Percentiles rank a stretch among this genome's conserved stretches.
These are phyloP conservation scores for Calonectria henricotiae DNA, from an alignment of 2,329 filamentous ascomycete genomes.

Conservation along the genomic window DNA sequence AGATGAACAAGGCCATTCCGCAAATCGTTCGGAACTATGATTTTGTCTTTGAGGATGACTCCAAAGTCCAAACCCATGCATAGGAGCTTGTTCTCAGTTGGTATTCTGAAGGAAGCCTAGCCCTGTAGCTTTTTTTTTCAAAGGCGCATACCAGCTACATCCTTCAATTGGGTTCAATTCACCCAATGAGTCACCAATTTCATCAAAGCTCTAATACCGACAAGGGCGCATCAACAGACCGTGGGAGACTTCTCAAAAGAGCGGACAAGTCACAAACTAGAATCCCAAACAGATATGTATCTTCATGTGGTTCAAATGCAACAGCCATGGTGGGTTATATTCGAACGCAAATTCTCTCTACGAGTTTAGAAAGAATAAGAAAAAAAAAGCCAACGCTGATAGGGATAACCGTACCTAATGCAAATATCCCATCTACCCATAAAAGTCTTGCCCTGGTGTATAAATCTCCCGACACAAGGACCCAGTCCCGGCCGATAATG, in stretches of 20 bases:
- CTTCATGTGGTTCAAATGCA: conserved; percentile 1
- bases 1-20: conserved; percentile 75
- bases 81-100: no score
- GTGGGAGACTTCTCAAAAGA: no score
- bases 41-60: conserved; percentile 11
- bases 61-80: neutral
- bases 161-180: no score
- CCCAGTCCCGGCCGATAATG: conserved; percentile 31
- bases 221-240: no score
- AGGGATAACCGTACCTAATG: conserved; percentile 17
- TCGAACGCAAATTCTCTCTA: conserved; percentile 24
- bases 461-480: conserved; percentile 22
- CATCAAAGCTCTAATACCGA: no score
- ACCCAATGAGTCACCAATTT: no score
- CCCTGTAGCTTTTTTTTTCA: no score
- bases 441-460: conserved; percentile 16
- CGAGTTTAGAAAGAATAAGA: conserved; percentile 8
- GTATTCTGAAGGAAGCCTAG: no score
- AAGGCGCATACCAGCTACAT: no score
- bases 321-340: neutral
- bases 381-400: conserved; percentile 22
- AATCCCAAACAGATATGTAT: no score
- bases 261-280: no score
- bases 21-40: conserved; percentile 30
- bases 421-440: conserved; percentile 31